Evolutionary conservation across 108 stramenopile genomes (phyloP).

Genomic region (Mediolabrus comicus): DNA sequence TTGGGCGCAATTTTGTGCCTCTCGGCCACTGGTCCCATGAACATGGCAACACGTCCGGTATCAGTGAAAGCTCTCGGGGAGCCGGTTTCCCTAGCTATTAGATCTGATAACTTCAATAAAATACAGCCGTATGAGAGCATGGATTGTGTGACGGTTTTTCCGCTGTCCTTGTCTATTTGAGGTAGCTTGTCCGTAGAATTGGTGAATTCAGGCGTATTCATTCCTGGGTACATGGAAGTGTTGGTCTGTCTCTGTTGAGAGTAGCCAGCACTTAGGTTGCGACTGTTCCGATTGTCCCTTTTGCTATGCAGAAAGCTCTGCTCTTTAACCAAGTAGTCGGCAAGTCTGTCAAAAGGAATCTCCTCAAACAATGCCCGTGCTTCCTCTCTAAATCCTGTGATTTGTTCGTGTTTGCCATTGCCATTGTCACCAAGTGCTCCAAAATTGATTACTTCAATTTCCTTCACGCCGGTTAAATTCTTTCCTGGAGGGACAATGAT

Average conservation of each 20-base stretch:
- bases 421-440: background rate
- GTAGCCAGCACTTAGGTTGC: background rate
- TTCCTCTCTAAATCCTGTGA: background rate
- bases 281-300: background rate
- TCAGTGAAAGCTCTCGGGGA: background rate
- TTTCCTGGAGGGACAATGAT: background rate
- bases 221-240: background rate
- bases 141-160: background rate
- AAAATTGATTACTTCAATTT: background rate
- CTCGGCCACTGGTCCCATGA: background rate
- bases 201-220: background rate
- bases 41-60: background rate
- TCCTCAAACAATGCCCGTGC: background rate
- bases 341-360: background rate
- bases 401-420: background rate
- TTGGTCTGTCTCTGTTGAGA: background rate
- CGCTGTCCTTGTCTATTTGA: background rate
- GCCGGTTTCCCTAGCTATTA: background rate
- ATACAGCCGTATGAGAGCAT: background rate
- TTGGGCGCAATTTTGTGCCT: too few species aligned
- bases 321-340: background rate
- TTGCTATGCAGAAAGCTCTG: background rate
- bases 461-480: background rate
- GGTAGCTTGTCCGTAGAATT: background rate
- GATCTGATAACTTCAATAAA: background rate